Percentiles rank a stretch among this genome's conserved stretches.
Evolutionary conservation across 2,329 filamentous ascomycete genomes (phyloP).

Genomic region (Beauveria rudraprayagi): DNA sequence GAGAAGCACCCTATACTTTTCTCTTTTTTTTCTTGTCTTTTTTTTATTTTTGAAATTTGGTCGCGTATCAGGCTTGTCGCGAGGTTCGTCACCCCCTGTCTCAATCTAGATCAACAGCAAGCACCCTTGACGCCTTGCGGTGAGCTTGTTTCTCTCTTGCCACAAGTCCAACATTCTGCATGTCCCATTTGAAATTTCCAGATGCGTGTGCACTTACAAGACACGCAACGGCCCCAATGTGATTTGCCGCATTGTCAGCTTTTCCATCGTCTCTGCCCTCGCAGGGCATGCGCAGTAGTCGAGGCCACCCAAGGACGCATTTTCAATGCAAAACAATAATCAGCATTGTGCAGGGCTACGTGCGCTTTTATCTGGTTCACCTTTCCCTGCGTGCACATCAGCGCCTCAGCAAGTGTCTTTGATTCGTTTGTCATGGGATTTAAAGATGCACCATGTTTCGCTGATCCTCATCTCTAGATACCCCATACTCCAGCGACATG

Average conservation of each 20-base stretch:
- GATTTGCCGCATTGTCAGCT: background rate
- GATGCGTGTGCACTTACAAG: background rate
- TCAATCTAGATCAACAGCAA: background rate
- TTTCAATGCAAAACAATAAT: too few relatives aligned
- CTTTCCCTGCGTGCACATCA: too few relatives aligned
- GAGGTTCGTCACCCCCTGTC: background rate
- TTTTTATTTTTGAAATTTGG: too few relatives aligned
- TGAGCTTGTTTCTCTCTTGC: too few relatives aligned
- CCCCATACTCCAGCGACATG: background rate
- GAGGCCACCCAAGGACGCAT: too few relatives aligned
- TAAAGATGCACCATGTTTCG: background rate
- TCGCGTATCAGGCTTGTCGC: background rate
- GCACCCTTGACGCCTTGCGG: background rate
- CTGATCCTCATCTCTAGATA: conserved; percentile 18
- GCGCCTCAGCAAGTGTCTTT: too few relatives aligned
- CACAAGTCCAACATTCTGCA: too few relatives aligned
- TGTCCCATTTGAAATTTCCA: background rate
- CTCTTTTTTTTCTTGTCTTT: too few relatives aligned
- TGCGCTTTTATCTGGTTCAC: too few relatives aligned
- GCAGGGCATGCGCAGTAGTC: background rate
- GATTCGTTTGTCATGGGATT: conserved; percentile 2
- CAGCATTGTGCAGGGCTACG: too few relatives aligned
- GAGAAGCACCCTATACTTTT: too few relatives aligned
- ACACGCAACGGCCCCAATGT: background rate
- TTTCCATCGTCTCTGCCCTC: background rate